Evolutionary conservation across 352 stramenopile genomes (phyloP), one percentile per base, ranked within the genome.

Genomic region (Phytophthora megakarya): DNA sequence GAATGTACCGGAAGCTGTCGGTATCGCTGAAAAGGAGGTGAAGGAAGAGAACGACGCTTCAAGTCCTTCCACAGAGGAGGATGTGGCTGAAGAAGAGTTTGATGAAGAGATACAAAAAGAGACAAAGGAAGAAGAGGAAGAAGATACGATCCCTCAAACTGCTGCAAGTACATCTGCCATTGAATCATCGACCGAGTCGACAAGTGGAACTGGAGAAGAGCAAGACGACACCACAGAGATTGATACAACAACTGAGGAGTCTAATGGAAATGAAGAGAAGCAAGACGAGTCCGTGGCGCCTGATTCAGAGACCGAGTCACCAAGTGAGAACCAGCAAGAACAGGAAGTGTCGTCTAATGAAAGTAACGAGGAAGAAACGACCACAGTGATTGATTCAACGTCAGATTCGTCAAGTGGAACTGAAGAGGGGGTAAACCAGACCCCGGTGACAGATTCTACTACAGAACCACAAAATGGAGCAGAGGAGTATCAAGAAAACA

Each of bases 1-100:
- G 15, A 21, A 15, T 9, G 16, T 3, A 18, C 6, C 44, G 13
- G 15, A 47, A 16, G 21, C 21, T 38, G 23, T 32, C 43, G 51
- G 19, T 1, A 8, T 48, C 19, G 25, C 49, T 25, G 32, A 42
- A 15, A 33, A 32, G 15, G 44, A 32, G 11, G 30, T 23, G 15
- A 48, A 61, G 21, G 32, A 55, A 16, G 49, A 61, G 19, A 33
- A 67, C n/a, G 51, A 68, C 37, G 37, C 51, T 22, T 35, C 61
- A 26, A 9, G n/a, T n/a, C n/a, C n/a, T n/a, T n/a, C n/a, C n/a
- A n/a, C n/a, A n/a, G n/a, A n/a, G n/a, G n/a, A n/a, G n/a, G n/a
- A n/a, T 35, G 30, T 11, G 30, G 30, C 4, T 12, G 30, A 35
- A 13, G 30, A 35, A 11, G 30, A 35, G 30, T 7, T 35, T 15